Percentiles rank a stretch among this genome's conserved stretches.
These are phyloP conservation scores for Sporothrix schenckii DNA, from an alignment of 2,329 filamentous ascomycete genomes.

Conservation along the genomic window DNA sequence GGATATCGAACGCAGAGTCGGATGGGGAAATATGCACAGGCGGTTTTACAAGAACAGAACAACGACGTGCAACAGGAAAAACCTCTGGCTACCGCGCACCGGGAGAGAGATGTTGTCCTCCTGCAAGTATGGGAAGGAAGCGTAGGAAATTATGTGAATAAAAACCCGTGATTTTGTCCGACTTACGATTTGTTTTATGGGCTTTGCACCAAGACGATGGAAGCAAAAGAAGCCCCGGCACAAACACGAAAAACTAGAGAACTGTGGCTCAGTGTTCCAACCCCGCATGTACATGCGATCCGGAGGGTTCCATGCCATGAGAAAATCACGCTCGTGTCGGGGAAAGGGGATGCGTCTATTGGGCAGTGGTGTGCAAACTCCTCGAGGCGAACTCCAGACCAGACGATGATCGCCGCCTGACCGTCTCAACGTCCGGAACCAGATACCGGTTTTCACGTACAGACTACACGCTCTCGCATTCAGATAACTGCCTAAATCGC, in stretches of 20 bases:
- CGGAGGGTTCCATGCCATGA: neutral
- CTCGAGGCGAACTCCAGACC: constrained; percentile 1
- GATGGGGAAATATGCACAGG: neutral
- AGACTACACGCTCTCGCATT: neutral
- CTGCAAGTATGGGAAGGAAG: neutral
- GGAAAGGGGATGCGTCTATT: neutral
- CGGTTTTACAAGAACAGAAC: neutral
- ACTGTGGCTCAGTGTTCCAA: too few species aligned
- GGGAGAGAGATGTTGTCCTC: neutral
- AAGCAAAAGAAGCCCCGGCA: neutral
- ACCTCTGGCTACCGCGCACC: neutral
- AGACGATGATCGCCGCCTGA: neutral
- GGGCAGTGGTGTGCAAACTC: neutral
- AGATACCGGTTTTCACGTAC: neutral
- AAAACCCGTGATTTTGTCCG: neutral
- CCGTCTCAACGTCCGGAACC: constrained; percentile 1
- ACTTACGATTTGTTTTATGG: neutral
- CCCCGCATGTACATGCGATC: neutral
- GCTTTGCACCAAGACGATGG: neutral
- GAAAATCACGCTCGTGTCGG: neutral
- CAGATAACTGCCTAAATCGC: neutral
- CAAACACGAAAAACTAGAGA: neutral
- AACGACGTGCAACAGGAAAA: neutral
- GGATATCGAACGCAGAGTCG: neutral
- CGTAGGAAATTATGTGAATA: neutral